Conservation (phyloP, 1,284 basidiomycete species). For the Termitomyces sp. region DNA sequence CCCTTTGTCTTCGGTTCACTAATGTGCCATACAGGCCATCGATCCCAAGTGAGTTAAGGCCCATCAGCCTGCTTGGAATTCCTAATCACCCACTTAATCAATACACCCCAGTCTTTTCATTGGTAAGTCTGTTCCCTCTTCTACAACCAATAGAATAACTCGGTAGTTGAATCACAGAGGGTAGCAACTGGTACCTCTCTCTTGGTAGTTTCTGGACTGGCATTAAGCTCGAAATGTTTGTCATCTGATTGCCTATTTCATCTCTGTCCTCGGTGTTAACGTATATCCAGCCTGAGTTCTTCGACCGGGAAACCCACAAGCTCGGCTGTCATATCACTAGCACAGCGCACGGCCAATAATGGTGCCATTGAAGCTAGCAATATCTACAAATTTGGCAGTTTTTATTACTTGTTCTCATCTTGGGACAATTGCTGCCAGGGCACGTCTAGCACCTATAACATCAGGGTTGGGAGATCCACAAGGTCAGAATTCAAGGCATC, state of each 20-base stretch:
- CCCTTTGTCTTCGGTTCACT: conserved; percentile 2
- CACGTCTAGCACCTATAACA: conserved; percentile 52
- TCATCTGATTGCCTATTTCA: not conserved
- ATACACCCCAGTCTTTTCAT: not conserved
- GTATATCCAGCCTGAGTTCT: conserved; percentile 22
- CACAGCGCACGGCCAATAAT: conserved; percentile 36
- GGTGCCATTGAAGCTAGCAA: conserved; percentile 46
- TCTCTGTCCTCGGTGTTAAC: conserved; percentile 16
- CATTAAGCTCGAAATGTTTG: conserved; percentile 24
- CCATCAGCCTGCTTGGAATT: not conserved
- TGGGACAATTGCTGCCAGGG: conserved; percentile 56
- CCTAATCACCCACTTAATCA: not conserved
- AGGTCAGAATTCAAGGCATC: conserved; percentile 24
- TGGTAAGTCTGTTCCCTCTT: not conserved
- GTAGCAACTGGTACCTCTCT: conserved; percentile 40
- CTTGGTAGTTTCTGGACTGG: conserved; percentile 51
- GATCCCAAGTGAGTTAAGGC: conserved; percentile 42
- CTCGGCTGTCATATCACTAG: conserved; percentile 37
- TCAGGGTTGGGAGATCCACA: conserved; percentile 48
- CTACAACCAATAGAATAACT: not conserved
- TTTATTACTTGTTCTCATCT: conserved; percentile 53
- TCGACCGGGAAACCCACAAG: conserved; percentile 41
- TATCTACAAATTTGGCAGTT: conserved; percentile 41
- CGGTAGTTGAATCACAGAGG: conserved; percentile 8
- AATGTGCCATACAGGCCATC: conserved; percentile 37